A percentile compares a stretch with the other conserved stretches of the same genome.
phyloP scores from a whole-genome alignment of 2,329 filamentous ascomycete species.

The Penicillium concentricum region DNA sequence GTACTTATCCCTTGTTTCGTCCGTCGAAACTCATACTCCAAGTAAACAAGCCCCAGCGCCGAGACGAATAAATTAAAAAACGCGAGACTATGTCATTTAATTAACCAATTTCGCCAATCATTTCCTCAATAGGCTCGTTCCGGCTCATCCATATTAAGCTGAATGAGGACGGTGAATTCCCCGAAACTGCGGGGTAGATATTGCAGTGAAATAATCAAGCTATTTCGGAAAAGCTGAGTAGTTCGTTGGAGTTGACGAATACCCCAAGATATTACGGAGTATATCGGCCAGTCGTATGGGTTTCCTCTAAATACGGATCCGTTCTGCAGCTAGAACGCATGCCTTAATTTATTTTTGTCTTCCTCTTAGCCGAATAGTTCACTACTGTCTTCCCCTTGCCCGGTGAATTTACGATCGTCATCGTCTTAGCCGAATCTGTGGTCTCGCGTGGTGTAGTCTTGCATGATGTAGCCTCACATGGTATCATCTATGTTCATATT shows the following conservation, averaged over 20 bases:
- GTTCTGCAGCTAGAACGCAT: neutral
- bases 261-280: neutral
- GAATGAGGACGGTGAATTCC: neutral
- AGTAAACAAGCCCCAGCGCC: neutral
- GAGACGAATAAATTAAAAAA: neutral
- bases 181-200: constrained; percentile 1
- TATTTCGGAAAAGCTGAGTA: neutral
- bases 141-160: neutral
- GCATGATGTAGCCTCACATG: neutral
- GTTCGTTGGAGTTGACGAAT: neutral
- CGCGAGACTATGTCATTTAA: neutral
- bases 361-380: neutral
- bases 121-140: neutral
- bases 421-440: neutral
- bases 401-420: neutral
- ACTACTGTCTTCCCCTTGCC: neutral
- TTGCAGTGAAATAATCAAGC: neutral
- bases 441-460: neutral
- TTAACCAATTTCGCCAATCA: neutral
- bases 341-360: neutral
- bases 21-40: neutral
- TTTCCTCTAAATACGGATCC: neutral
- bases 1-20: neutral
- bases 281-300: neutral
- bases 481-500: constrained; percentile 4